Base-by-base conservation (phyloP, 2,329 filamentous ascomycete genomes). In the Aureobasidium musti region DNA sequence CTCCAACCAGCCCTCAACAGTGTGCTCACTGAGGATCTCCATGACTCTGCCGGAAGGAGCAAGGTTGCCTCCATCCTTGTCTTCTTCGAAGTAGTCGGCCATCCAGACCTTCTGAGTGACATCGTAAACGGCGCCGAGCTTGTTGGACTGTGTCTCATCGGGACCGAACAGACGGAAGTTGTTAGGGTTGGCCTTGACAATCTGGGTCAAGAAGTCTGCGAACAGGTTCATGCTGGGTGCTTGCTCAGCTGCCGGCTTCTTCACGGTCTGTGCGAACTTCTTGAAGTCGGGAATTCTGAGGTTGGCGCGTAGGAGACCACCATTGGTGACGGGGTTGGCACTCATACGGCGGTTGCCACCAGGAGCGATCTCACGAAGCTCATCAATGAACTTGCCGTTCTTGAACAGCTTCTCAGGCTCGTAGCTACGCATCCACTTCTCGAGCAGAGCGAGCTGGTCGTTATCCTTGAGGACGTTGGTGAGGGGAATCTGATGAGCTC, bases 11-110 rank as follows among this genome's bases (percentile, higher is more conserved):
- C 89, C 90, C 76, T 93, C 90, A 68, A 86, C 86, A 19, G 89
- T 92, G 74, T 93, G 90, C 77, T 93, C 90, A 21, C 87, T 90
- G n/a, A 93, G 83, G 75, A 92, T 92, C 76, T 93, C 90, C 89
- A 93, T 92, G 41, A 92, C 90, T 33, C 89, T 84, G 19, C 90
- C 90, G 17, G 83, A 82, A 21, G 81, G 83, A 6, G 87, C 84
- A 28, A 93, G 80, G 72, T 93, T 92, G 68, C 90, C 90, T 11
- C 90, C 90, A 72, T 92, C 87, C 8, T 79, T 77, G 72, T 93
- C 90, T 73, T 92, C 90, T 4, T 90, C 87, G 69, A 92, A 90
- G 75, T 90, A 91, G 59, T 91, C 89, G 6, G 86, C 90, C 80
- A 92, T 82, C 90, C 90, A 92, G 3, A 91, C 89, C 77, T 92